Conservation (phyloP, 192 early-diverging fungal genomes). For the Kappamyces sp. region DNA sequence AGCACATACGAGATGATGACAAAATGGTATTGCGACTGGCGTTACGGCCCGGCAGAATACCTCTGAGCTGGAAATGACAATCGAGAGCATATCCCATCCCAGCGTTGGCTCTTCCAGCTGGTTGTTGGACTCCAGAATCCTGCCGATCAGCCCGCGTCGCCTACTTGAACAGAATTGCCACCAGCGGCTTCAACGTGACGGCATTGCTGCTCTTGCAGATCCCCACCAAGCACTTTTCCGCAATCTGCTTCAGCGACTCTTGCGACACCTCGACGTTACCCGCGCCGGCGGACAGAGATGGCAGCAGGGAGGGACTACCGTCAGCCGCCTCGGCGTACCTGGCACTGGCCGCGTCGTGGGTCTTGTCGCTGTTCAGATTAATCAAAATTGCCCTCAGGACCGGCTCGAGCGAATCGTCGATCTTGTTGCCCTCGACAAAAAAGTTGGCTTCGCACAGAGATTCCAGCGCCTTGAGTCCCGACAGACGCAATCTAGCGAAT, state of each 20-base stretch:
- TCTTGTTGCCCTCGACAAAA: conserved; percentile 22
- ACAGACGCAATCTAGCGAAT: conserved; percentile 28
- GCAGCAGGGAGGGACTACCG: background rate
- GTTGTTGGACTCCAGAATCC: background rate
- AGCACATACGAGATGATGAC: conserved; percentile 20
- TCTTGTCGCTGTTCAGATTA: conserved; percentile 29
- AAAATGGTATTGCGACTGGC: conserved; percentile 24
- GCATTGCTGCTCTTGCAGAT: conserved; percentile 14
- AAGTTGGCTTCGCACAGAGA: conserved; percentile 24
- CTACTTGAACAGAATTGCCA: background rate
- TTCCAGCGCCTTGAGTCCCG: conserved; percentile 35
- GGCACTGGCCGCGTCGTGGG: background rate
- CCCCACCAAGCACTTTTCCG: conserved; percentile 8
- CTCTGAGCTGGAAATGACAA: too few species aligned
- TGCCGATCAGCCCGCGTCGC: background rate
- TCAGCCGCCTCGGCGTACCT: background rate
- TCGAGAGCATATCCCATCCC: too few species aligned
- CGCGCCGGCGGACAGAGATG: background rate
- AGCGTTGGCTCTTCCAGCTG: background rate
- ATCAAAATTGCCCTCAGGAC: conserved; percentile 34
- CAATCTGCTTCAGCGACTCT: conserved; percentile 19
- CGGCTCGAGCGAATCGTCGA: conserved; percentile 16
- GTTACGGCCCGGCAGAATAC: too few species aligned
- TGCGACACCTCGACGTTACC: conserved; percentile 7
- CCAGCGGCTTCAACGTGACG: conserved; percentile 5